Conservation (phyloP, 2,329 filamentous ascomycete species). For the Diaporthe batatas region DNA sequence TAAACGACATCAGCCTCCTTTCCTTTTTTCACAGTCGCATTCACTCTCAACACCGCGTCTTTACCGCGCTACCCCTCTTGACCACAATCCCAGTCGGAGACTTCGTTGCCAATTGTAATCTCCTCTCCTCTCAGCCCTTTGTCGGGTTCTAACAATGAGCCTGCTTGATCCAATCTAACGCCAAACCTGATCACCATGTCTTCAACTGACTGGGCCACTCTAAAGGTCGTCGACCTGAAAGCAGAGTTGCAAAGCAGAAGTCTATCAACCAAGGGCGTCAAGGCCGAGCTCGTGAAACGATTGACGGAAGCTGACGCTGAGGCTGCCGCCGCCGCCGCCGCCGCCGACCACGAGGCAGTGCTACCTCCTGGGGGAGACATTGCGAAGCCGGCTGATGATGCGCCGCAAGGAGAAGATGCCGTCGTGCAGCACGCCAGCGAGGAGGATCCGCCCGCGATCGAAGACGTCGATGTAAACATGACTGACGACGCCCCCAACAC, state of each 20-base stretch:
- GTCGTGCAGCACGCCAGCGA: constrained; percentile 36
- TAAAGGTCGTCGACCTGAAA: constrained; percentile 82
- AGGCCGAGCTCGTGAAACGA: constrained; percentile 78
- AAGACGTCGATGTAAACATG: constrained; percentile 23
- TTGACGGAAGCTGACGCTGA: constrained; percentile 54
- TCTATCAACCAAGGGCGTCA: constrained; percentile 77
- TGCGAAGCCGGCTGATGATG: constrained; percentile 35
- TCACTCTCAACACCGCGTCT: neutral
- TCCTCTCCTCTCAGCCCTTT: neutral
- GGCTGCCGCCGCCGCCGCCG: constrained; percentile 19
- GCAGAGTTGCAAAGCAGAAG: constrained; percentile 80
- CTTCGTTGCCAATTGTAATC: neutral
- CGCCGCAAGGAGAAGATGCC: constrained; percentile 45
- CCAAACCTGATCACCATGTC: constrained; percentile 53
- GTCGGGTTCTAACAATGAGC: constrained; percentile 33
- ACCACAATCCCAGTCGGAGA: neutral
- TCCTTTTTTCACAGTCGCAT: constrained; percentile 34
- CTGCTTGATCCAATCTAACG: constrained; percentile 16
- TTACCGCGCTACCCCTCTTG: neutral
- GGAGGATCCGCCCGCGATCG: constrained; percentile 20
- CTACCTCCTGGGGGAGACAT: neutral
- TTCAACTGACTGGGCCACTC: constrained; percentile 65
- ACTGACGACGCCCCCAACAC: constrained; percentile 22
- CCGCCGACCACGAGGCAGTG: constrained; percentile 39
- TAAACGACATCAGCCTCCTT: constrained; percentile 36